Evolutionary conservation across 768 basidiomycete species (phyloP), one percentile per base, ranked within the genome.

Genomic region (Macrolepiota albuminosa): DNA sequence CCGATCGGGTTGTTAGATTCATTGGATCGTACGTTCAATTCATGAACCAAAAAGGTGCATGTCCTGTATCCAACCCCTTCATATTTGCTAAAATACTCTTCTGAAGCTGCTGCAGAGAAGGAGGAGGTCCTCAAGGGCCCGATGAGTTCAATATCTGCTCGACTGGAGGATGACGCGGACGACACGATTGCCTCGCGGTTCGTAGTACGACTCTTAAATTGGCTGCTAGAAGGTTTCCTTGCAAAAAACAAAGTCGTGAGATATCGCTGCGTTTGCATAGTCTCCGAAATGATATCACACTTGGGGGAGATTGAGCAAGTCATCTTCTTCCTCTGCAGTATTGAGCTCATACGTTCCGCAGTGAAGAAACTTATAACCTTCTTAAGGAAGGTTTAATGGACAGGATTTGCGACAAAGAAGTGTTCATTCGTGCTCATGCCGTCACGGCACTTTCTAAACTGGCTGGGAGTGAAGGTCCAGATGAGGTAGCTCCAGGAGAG

Each of bases 221-320:
- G 86, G 76, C 73, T 98, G 26, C 74, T 94, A 58, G 82, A 84
- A 63, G 95, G 95, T 2, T 95, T 95, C 72, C 67, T 79, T 4
- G 93, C 95, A 1, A 98, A 97, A 73, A 93, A 96, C 77, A 98
- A 97, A 77, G 80, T 81, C 49, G 87, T 91, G 26, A 83, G 95
- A 16, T 95, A 87, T 67, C 85, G 95, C 34, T 85, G 84, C 52
- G 81, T 93, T 0, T 89, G 91, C 56, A 74, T 91, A 24, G 84
- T 95, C n/a, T 87, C 91, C 0, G 88, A 93, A 66, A 86, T 95
- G 80, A 88, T 98, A 49, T 80, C 85, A 2, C 85, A 87, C 63
- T 78, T 97, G 2, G 93, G 93, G 1, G 91, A 94, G 76, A 84
- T 98, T 50, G 95, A 97, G 95, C 89, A 70, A 65, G 89, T 82